Evolutionary conservation across 2,329 filamentous ascomycete species (phyloP), one percentile per base, ranked within the genome.

Genomic region (Sporothrix pallida): DNA sequence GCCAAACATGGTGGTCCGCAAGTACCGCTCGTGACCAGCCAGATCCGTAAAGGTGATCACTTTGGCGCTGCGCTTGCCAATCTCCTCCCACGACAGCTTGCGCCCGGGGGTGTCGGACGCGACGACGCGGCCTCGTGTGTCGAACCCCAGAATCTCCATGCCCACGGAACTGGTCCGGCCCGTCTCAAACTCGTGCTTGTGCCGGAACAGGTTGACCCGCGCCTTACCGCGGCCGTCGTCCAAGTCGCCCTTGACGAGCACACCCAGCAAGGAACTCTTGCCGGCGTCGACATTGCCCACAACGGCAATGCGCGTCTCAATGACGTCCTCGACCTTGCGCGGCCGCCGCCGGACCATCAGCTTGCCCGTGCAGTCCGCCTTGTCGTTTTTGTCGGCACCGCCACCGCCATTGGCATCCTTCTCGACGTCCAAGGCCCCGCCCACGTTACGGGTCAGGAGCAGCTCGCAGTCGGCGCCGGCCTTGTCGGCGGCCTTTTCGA

Each of bases 121-220:
- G 17, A 98, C 88, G 42, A 97, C 92, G 37, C 95, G 89, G 42
- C 96, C 95, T 72, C 88, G 88, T 70, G 92, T 94, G 81, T 98
- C 94, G 78, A 98, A 99, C 1, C 96, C 96, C 92, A 98, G 94
- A 75, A 98, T 98, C 82, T 99, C 96, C 95, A 98, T 97, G 58
- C 96, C 95, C 0, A 99, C 96, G 0, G 95, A 98, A 80, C 94
- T 97, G 10, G 96, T 99, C 77, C 96, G 89, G 1, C 96, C 96
- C 65, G 93, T 96, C 83, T 99, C 96, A 56, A 98, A 92, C 83
- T 99, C 96, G 80, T 99, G 96, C 83, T 99, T 98, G 82, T 99
- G 96, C 17, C 96, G 90, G 83, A 99, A 99, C 13, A 99, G 89
- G 77, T 97, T 98, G 70, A 99, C 93, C 75, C 96, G 92, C 63